phyloP scores from a whole-genome alignment of 805 yeast genomes.

The Torulaspora maleeae region DNA sequence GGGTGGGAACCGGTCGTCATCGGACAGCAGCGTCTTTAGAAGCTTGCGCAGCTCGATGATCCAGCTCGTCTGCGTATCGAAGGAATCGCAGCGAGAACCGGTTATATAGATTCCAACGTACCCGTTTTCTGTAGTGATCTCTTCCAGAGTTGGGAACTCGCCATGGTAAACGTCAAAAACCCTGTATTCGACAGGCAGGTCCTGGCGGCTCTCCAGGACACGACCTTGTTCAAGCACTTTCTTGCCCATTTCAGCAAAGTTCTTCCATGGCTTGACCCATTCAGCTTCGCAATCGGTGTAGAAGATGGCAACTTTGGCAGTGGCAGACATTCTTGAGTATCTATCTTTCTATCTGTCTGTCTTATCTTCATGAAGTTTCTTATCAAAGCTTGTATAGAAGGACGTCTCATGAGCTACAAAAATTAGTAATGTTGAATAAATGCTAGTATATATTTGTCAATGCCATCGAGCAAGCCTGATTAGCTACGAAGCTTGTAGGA shows the following conservation, averaged over 20 bases:
- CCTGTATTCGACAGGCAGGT: slow-evolving; percentile 18
- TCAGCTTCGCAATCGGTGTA: slow-evolving; percentile 25
- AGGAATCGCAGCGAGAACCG: slow-evolving; percentile 47
- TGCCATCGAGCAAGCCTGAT: neutral
- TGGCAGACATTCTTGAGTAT: neutral
- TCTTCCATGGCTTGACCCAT: slow-evolving; percentile 26
- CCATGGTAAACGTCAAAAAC: slow-evolving; percentile 18
- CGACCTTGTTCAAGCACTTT: slow-evolving; percentile 19
- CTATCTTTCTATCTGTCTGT: neutral
- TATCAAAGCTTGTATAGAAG: neutral
- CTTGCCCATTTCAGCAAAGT: slow-evolving; percentile 27
- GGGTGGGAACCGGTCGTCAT: slow-evolving; percentile 37
- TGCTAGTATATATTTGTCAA: neutral
- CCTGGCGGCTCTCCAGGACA: slow-evolving; percentile 2
- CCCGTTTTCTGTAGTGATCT: slow-evolving; percentile 11
- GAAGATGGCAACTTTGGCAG: slow-evolving; percentile 25
- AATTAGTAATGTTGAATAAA: neutral
- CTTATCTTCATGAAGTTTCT: neutral
- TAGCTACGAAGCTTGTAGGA: slow-evolving; percentile 14
- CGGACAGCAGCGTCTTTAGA: slow-evolving; percentile 21
- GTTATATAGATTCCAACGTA: slow-evolving; percentile 42
- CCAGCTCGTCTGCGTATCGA: slow-evolving; percentile 40
- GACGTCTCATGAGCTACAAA: neutral
- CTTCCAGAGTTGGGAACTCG: slow-evolving; percentile 26
- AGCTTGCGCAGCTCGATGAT: slow-evolving; percentile 39